phyloP scores from a whole-genome alignment of 495 filamentous ascomycete genomes.

The Cercophora newfieldiana region DNA sequence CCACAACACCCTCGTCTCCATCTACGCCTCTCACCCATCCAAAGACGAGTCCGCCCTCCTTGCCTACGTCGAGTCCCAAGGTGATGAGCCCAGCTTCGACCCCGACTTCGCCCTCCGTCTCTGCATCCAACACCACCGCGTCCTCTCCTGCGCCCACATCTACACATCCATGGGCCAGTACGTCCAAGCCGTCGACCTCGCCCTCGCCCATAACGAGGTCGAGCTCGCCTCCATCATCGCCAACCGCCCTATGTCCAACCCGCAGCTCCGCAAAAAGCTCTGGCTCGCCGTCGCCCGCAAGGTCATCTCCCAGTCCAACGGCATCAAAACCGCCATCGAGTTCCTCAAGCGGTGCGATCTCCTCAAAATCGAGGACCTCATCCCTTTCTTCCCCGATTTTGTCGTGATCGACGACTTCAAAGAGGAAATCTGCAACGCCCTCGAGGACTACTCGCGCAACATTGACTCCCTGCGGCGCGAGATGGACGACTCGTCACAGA shows the following conservation, averaged over 20 bases:
- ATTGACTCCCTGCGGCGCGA: constrained; percentile 89
- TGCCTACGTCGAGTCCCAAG: constrained; percentile 78
- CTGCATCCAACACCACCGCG: constrained; percentile 89
- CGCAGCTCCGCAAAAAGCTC: constrained; percentile 83
- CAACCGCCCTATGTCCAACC: constrained; percentile 77
- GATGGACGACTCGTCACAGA: constrained; percentile 90
- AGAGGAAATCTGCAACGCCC: constrained; percentile 89
- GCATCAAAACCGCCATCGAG: constrained; percentile 93
- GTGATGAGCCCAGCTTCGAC: constrained; percentile 73
- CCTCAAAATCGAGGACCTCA: constrained; percentile 91
- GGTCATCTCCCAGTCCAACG: constrained; percentile 81
- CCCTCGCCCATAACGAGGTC: constrained; percentile 82
- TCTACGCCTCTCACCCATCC: constrained; percentile 85
- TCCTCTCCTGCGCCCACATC: constrained; percentile 92
- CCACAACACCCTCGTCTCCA: constrained; percentile 95
- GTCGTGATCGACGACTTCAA: constrained; percentile 99
- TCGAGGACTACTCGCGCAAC: constrained; percentile 86
- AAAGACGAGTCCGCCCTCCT: constrained; percentile 81
- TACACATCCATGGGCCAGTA: constrained; percentile 95
- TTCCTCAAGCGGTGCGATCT: constrained; percentile 90
- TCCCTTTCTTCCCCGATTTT: constrained; percentile 98
- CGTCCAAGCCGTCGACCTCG: constrained; percentile 85
- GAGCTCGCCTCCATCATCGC: constrained; percentile 87
- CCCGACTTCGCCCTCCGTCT: constrained; percentile 95
- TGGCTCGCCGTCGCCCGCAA: constrained; percentile 94